A percentile compares a stretch with the other conserved stretches of the same genome.
Conservation (phyloP, 345 rosid species). For the Euphorbia lathyris region DNA sequence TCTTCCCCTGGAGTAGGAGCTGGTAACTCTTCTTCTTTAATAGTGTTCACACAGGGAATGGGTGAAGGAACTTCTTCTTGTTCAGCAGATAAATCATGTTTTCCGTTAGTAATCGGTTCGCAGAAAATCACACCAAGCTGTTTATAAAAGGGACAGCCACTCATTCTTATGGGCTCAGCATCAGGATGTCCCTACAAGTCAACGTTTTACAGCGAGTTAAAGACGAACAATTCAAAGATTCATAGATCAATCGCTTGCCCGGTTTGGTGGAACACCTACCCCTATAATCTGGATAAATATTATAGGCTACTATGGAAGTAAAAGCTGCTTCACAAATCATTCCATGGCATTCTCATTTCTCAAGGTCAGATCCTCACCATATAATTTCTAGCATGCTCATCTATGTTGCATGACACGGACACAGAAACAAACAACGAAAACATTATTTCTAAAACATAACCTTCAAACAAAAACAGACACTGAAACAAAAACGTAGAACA, state of each 20-base stretch:
- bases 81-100: conserved; percentile 20
- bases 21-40: conserved; percentile 14
- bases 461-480: too few relatives aligned
- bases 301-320: conserved; percentile 11
- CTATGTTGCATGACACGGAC: too few relatives aligned
- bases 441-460: too few relatives aligned
- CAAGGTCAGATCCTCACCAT: neutral
- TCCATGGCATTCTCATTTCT: neutral
- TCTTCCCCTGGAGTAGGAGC: conserved; percentile 27
- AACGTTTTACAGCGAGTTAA: neutral
- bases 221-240: conserved; percentile 9
- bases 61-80: conserved; percentile 15
- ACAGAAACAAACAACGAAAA: too few relatives aligned
- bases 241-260: conserved; percentile 10
- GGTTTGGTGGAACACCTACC: conserved; percentile 8
- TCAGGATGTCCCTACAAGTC: conserved; percentile 47
- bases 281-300: neutral
- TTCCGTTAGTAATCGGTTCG: conserved; percentile 33
- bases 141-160: conserved; percentile 47
- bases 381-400: neutral
- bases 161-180: conserved; percentile 41
- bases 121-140: conserved; percentile 47
- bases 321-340: neutral
- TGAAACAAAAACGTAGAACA: too few relatives aligned
- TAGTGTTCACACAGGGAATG: neutral